phyloP scores from a whole-genome alignment of 208 protist genomes.

The Leishmania arabica region DNA sequence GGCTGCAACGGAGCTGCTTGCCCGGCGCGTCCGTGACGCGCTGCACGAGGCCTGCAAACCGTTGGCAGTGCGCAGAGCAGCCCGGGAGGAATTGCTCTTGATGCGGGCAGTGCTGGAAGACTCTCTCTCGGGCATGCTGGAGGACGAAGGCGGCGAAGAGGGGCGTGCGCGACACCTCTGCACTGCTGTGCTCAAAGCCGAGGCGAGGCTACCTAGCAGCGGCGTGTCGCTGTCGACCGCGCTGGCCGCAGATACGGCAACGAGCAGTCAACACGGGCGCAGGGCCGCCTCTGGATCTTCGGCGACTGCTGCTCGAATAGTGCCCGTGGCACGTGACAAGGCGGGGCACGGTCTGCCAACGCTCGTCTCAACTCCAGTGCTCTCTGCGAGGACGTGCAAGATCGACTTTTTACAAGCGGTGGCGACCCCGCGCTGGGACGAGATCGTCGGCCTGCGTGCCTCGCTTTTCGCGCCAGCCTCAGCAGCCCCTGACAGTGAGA shows the following conservation, averaged over 20 bases:
- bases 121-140: not conserved
- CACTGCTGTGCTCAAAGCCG: not conserved
- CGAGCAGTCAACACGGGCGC: not conserved
- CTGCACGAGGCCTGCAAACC: constrained; percentile 15
- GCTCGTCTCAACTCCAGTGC: not conserved
- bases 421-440: constrained; percentile 26
- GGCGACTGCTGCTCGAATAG: not conserved
- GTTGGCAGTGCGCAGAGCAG: constrained; percentile 1
- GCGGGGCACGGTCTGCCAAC: not conserved
- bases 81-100: constrained; percentile 18
- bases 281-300: not conserved
- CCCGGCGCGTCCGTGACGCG: not conserved
- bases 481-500: not conserved
- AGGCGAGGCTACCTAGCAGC: not conserved
- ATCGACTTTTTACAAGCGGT: constrained; percentile 30
- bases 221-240: not conserved
- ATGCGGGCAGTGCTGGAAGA: constrained; percentile 17
- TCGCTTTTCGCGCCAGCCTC: constrained; percentile 1
- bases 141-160: not conserved
- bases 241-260: not conserved
- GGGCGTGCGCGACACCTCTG: too few species aligned
- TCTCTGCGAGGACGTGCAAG: not conserved
- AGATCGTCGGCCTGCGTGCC: constrained; percentile 22
- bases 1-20: constrained; percentile 11
- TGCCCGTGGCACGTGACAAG: not conserved